Base-by-base conservation (phyloP, 495 filamentous ascomycete genomes). In the Cercophora newfieldiana region DNA sequence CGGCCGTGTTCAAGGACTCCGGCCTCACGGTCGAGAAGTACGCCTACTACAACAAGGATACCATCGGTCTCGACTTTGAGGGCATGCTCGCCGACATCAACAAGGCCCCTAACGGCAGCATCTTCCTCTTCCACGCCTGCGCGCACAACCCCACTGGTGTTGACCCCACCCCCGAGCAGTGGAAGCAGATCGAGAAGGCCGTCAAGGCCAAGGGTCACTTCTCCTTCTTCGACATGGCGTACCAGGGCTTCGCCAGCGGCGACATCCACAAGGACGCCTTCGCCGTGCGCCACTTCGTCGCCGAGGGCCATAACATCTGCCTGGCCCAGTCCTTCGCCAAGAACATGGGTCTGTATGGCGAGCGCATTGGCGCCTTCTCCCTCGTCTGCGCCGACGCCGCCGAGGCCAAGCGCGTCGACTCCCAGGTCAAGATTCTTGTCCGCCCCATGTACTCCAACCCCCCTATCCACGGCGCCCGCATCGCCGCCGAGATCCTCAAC, bases 291-390 rank as follows among this genome's bases (percentile, higher is more conserved):
- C 82, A 97, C 85, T 99, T 99, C 74, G 87, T 97, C 74, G 86
- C 89, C 78, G 83, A 99, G 80, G 95, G 94, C 72, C 94, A 97
- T 83, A 87, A 90, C 76, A 89, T 96, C 72, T 88, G 85, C 73
- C 87, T 99, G 67, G 89, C 91, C 71, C 95, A 99, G 84, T 94
- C 90, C 60, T 99, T 99, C 79, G 95, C 95, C 77, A 99, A 99
- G 91, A 99, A 99, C 87, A 99, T 99, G 95, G 95, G 95, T 80
- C 90, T 99, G 68, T 99, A 99, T 75, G 95, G 95, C 76, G 95
- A 99, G 85, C 94, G 95, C 82, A 93, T 96, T 60, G 95, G 95
- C 73, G 94, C 93, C 63, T 99, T 99, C 87, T 96, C 92, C 62
- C 86, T 98, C 63, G 88, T 97, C 68, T 91, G 90, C 76, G 90